phyloP scores from a whole-genome alignment of 2,329 filamentous ascomycete species.

The Penicillium sp. region DNA sequence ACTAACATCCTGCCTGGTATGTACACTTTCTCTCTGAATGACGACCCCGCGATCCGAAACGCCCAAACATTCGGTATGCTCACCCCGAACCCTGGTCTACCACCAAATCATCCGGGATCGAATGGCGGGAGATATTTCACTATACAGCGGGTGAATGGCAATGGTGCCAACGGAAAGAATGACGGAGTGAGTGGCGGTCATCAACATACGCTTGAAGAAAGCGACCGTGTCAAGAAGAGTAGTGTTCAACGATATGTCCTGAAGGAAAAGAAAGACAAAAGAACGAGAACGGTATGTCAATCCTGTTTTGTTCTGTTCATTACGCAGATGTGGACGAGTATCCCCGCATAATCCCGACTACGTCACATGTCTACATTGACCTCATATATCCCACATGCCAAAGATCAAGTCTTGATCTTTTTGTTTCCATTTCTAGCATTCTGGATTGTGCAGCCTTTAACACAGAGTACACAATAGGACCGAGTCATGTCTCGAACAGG shows the following conservation, averaged over 20 bases:
- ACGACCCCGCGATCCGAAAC: slow-evolving; percentile 9
- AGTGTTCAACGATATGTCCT: slow-evolving; percentile 67
- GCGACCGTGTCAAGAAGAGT: slow-evolving; percentile 78
- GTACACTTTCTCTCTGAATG: slow-evolving; percentile 25
- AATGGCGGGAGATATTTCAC: slow-evolving; percentile 65
- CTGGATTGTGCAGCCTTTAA: slow-evolving; percentile 14
- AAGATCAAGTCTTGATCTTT: background rate
- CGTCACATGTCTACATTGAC: slow-evolving; percentile 20
- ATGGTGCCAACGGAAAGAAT: slow-evolving; percentile 69
- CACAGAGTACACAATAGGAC: slow-evolving; percentile 16
- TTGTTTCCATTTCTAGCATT: slow-evolving; percentile 3
- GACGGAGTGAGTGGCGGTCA: slow-evolving; percentile 71
- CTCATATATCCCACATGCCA: background rate
- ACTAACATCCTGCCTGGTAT: slow-evolving; percentile 26
- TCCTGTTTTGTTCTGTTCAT: slow-evolving; percentile 12
- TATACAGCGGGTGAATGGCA: slow-evolving; percentile 75
- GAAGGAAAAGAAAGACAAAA: slow-evolving; percentile 65
- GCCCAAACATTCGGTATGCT: slow-evolving; percentile 46
- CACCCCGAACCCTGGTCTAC: slow-evolving; percentile 41
- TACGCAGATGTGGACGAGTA: background rate
- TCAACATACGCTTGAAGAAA: slow-evolving; percentile 70
- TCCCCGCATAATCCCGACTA: slow-evolving; percentile 21
- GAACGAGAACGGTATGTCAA: slow-evolving; percentile 56
- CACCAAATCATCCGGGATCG: slow-evolving; percentile 49
- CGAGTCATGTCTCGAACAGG: slow-evolving; percentile 51